phyloP scores from a whole-genome alignment of 2,329 filamentous ascomycete species.

The Fusarium penzigii region DNA sequence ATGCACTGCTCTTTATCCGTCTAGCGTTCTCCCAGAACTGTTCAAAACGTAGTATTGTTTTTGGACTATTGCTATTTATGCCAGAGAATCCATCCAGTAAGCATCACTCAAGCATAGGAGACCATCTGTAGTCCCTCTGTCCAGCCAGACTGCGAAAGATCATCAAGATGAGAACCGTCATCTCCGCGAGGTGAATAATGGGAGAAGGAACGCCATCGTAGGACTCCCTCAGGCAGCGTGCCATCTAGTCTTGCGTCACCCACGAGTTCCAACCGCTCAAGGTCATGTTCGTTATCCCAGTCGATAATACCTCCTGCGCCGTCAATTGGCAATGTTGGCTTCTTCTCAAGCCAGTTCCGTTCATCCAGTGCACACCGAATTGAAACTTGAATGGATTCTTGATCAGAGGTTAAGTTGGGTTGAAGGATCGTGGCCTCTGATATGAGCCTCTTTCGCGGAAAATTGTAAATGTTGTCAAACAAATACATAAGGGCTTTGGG shows the following conservation, averaged over 20 bases:
- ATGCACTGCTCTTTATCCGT: background rate
- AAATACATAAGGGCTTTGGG: slow-evolving; percentile 52
- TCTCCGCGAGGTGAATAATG: slow-evolving; percentile 43
- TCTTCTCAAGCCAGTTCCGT: slow-evolving; percentile 35
- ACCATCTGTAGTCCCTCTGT: slow-evolving; percentile 19
- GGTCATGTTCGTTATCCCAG: slow-evolving; percentile 41
- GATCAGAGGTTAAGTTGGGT: slow-evolving; percentile 45
- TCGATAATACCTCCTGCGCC: slow-evolving; percentile 43
- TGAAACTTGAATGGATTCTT: slow-evolving; percentile 45
- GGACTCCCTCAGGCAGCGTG: slow-evolving; percentile 32
- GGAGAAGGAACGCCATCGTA: slow-evolving; percentile 32
- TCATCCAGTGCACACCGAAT: slow-evolving; percentile 41
- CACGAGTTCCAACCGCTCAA: slow-evolving; percentile 30
- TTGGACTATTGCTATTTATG: background rate
- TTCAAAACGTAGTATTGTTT: background rate
- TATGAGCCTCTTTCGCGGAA: slow-evolving; percentile 47
- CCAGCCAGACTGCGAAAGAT: slow-evolving; percentile 22
- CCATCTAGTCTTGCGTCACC: slow-evolving; percentile 42
- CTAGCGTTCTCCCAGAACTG: background rate
- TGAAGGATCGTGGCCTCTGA: slow-evolving; percentile 41
- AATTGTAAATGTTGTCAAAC: slow-evolving; percentile 48
- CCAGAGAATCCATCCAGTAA: background rate
- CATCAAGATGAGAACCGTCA: slow-evolving; percentile 38
- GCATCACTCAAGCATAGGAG: slow-evolving; percentile 6
- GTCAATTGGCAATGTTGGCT: slow-evolving; percentile 36